phyloP scores from a whole-genome alignment of 495 filamentous ascomycete genomes.

The Aspergillus funiculosus region DNA sequence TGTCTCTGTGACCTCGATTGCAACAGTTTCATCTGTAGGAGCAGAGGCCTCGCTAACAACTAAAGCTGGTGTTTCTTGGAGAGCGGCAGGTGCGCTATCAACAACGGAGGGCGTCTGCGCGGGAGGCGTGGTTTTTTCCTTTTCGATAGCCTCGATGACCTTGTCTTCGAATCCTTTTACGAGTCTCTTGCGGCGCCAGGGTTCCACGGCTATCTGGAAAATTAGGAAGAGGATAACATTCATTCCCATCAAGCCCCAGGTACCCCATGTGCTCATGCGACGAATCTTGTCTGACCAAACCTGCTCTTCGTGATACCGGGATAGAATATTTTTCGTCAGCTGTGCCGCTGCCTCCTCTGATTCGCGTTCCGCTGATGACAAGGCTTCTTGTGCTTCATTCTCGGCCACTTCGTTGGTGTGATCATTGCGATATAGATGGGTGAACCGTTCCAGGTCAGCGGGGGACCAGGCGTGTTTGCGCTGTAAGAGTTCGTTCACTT shows the following conservation, averaged over 20 bases:
- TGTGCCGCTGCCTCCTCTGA: constrained; percentile 68
- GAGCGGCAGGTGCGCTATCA: constrained; percentile 8
- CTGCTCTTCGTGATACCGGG: constrained; percentile 96
- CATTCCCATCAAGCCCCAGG: constrained; percentile 95
- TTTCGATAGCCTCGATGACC: constrained; percentile 75
- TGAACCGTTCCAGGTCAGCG: constrained; percentile 88
- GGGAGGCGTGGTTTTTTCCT: constrained; percentile 48
- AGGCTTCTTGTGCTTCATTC: constrained; percentile 58
- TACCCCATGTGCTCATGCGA: constrained; percentile 94
- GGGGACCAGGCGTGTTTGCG: constrained; percentile 90
- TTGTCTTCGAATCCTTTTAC: constrained; percentile 73
- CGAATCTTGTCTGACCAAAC: constrained; percentile 98
- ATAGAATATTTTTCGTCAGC: constrained; percentile 73
- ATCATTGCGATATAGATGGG: constrained; percentile 81
- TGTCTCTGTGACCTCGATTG: too few species aligned
- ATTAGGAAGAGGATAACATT: constrained; percentile 86
- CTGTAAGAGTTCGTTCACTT: constrained; percentile 89
- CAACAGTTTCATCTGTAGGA: background rate
- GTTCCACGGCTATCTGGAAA: constrained; percentile 89
- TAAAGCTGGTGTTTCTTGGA: background rate
- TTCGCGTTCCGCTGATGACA: constrained; percentile 68
- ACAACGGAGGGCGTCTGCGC: constrained; percentile 13
- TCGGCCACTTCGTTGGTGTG: constrained; percentile 92
- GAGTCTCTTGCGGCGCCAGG: constrained; percentile 76
- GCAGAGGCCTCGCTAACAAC: constrained; percentile 1